These are phyloP conservation scores for Penicillium maclennaniae DNA, from an alignment of 495 filamentous ascomycete species.

Conservation along the genomic window DNA sequence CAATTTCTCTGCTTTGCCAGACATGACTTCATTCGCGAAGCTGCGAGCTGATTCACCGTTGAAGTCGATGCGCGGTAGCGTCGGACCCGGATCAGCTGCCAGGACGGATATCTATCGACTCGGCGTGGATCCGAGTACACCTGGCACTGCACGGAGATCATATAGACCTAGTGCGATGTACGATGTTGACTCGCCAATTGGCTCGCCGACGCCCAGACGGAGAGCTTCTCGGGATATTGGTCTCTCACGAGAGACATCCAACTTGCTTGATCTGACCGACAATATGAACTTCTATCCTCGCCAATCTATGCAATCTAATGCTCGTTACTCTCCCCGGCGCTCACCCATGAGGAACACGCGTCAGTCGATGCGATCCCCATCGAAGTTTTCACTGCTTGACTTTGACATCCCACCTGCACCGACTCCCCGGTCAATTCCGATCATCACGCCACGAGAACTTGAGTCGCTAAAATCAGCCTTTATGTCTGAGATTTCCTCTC, in stretches of 20 bases:
- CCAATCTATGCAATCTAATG: slow-evolving; percentile 35
- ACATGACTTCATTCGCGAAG: slow-evolving; percentile 80
- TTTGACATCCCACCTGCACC: slow-evolving; percentile 88
- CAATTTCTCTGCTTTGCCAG: slow-evolving; percentile 80
- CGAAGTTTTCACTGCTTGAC: slow-evolving; percentile 64
- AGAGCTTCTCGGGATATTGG: slow-evolving; percentile 56
- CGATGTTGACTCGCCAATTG: slow-evolving; percentile 38
- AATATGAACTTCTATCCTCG: slow-evolving; percentile 58
- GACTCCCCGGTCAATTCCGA: slow-evolving; percentile 86
- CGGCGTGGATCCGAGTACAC: slow-evolving; percentile 30
- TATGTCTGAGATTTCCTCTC: slow-evolving; percentile 81
- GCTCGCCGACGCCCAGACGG: slow-evolving; percentile 59
- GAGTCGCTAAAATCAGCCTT: slow-evolving; percentile 87
- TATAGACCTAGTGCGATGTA: slow-evolving; percentile 30
- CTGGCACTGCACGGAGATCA: slow-evolving; percentile 30
- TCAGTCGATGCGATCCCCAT: slow-evolving; percentile 35
- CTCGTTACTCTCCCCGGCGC: slow-evolving; percentile 40
- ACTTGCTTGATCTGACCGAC: slow-evolving; percentile 82
- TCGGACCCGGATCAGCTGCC: slow-evolving; percentile 26
- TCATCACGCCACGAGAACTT: slow-evolving; percentile 85
- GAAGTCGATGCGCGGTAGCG: slow-evolving; percentile 37
- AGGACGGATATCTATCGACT: slow-evolving; percentile 14
- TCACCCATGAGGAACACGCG: slow-evolving; percentile 37
- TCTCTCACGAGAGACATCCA: slow-evolving; percentile 33
- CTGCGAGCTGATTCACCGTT: slow-evolving; percentile 56